Evolutionary conservation across 1,284 basidiomycete genomes (phyloP), one percentile per base, ranked within the genome.

Genomic region (Ustilago bromivora): DNA sequence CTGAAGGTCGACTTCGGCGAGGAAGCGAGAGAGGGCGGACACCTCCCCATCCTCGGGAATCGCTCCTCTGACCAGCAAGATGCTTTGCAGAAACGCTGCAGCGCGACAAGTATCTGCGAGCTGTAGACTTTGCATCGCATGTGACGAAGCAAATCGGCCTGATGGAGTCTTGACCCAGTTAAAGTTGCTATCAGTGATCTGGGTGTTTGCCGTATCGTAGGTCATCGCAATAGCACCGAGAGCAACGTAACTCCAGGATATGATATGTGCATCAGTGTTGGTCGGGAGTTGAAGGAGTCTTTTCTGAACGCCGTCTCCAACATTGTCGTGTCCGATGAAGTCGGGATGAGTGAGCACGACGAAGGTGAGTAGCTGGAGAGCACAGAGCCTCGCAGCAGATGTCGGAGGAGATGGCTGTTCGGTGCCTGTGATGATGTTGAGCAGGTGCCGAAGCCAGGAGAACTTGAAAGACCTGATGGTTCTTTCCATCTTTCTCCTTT

Each of bases 1-100:
- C 46, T 76, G 74, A 17, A 72, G 53, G 17, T 76, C 69, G n/a
- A 72, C 58, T n/a, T 76, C 74, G 28, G 66, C 61, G 17, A 76
- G 55, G 35, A 76, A 41, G 8, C 65, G 61, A 19, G 57, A 31
- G 10, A 72, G 41, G 15, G 61, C 66, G 51, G 69, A n/a, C 47
- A 62, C 56, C 12, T 66, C 34, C 2, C 11, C 36, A 28, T 57
- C 19, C 0, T 72, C 60, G 0, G 69, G 41, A 3, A 72, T 46
- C 2, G 32, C 17, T 15, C 41, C 58, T 47, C 19, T 66, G 6
- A 54, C 41, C 8, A 69, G 55, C 46, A 68, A 35, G 40, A 49
- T 35, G 31, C 55, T 47, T 23, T 71, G 68, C 32, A 76, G 47
- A 19, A 62, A 66, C 1, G 74, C 74, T 15, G 69, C 56, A 41